These are phyloP conservation scores for Aegilops umbellulata DNA, from an alignment of 176 grass and related monocot genomes.

Conservation along the genomic window DNA sequence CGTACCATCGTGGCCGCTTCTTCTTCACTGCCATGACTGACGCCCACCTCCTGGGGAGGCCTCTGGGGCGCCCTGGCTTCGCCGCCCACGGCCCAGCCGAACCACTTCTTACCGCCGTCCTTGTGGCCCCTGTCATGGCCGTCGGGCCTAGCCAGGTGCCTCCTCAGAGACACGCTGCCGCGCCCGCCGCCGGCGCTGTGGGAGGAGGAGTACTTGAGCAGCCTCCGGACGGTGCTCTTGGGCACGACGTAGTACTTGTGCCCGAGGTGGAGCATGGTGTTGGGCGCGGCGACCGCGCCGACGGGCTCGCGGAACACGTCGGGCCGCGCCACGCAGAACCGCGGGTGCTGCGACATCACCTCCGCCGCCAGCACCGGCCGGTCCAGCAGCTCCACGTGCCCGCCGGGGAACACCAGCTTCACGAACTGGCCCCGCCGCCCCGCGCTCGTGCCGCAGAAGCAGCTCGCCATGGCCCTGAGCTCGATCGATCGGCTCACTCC, in stretches of 20 bases:
- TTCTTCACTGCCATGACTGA: background rate
- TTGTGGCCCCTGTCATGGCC: conserved; percentile 10
- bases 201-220: conserved; percentile 31
- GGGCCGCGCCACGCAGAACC: conserved; percentile 48
- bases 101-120: conserved; percentile 16
- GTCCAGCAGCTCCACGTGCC: conserved; percentile 54
- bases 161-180: conserved; percentile 1
- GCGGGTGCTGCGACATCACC: conserved; percentile 51
- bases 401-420: conserved; percentile 55
- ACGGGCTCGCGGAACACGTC: conserved; percentile 56
- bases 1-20: background rate
- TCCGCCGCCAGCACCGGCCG: conserved; percentile 39
- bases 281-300: conserved; percentile 32
- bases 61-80: background rate
- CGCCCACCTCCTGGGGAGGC: background rate
- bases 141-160: conserved; percentile 11
- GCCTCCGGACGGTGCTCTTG: conserved; percentile 46
- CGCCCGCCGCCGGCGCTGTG: background rate
- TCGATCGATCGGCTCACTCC: background rate
- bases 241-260: conserved; percentile 61
- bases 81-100: conserved; percentile 12
- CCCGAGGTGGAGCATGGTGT: conserved; percentile 37
- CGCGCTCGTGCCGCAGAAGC: conserved; percentile 31
- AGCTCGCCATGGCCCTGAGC: conserved; percentile 36
- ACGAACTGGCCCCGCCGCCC: conserved; percentile 17